These are phyloP conservation scores for Lasiosphaeris hirsuta DNA, from an alignment of 495 filamentous ascomycete genomes.

Conservation along the genomic window DNA sequence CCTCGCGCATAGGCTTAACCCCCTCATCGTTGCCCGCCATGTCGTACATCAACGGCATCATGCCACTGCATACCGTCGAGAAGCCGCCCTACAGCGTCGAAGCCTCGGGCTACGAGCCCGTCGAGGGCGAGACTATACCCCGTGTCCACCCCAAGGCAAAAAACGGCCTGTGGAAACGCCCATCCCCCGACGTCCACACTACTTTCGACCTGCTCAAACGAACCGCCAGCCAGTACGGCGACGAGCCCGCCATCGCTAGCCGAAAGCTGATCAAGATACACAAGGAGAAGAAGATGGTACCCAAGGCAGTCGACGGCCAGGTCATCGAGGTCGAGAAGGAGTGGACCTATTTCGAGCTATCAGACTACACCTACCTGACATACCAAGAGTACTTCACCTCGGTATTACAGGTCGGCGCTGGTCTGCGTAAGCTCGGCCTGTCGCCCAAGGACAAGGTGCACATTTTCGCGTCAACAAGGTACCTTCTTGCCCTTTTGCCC, in stretches of 20 bases:
- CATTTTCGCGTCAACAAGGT: conserved; percentile 60
- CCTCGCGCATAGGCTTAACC: background rate
- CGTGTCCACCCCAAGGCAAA: conserved; percentile 53
- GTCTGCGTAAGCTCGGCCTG: conserved; percentile 56
- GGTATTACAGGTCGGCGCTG: conserved; percentile 52
- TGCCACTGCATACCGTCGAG: conserved; percentile 43
- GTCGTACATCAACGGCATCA: conserved; percentile 10
- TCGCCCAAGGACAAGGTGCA: conserved; percentile 48
- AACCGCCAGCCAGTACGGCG: conserved; percentile 50
- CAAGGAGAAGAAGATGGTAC: conserved; percentile 62
- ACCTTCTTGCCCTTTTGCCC: background rate
- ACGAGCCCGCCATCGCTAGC: conserved; percentile 56
- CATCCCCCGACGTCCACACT: conserved; percentile 51
- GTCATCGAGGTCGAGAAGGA: conserved; percentile 60
- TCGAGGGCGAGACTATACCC: conserved; percentile 62
- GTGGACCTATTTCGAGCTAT: conserved; percentile 66
- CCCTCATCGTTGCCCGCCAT: background rate
- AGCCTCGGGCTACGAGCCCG: conserved; percentile 43
- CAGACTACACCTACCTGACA: conserved; percentile 55
- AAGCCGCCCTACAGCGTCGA: conserved; percentile 56
- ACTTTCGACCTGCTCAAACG: conserved; percentile 57
- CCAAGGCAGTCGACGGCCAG: conserved; percentile 63
- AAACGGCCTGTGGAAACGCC: conserved; percentile 49
- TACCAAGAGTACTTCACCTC: conserved; percentile 59
- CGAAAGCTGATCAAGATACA: conserved; percentile 57